Evolutionary conservation across 2,329 filamentous ascomycete genomes (phyloP).

Genomic region (Pseudogymnoascus sp.): DNA sequence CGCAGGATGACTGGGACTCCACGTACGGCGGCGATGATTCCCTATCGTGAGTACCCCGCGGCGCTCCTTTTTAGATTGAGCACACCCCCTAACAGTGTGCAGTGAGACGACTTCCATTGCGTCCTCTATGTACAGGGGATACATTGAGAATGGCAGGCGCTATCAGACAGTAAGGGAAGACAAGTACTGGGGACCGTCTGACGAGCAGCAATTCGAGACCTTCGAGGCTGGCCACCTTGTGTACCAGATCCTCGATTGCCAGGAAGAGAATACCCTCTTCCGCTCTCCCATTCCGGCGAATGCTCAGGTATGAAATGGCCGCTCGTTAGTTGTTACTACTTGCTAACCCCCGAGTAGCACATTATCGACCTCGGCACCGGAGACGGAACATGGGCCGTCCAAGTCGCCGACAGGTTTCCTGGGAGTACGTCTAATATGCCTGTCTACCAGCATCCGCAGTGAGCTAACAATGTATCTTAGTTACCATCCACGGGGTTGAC

Average conservation of each 20-base stretch:
- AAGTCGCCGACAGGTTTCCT: slow-evolving; percentile 18
- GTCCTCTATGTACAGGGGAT: slow-evolving; percentile 20
- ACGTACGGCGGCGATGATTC: slow-evolving; percentile 4
- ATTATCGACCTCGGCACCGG: slow-evolving; percentile 22
- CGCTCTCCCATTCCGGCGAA: slow-evolving; percentile 14
- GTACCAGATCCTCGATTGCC: slow-evolving; percentile 16
- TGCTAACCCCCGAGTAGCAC: slow-evolving; percentile 10
- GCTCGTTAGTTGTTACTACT: background rate
- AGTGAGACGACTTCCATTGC: slow-evolving; percentile 23
- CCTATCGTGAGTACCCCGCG: background rate
- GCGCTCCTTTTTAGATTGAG: background rate
- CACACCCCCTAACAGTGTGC: background rate
- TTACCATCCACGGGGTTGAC: slow-evolving; percentile 20
- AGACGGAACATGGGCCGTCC: slow-evolving; percentile 20
- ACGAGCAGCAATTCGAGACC: slow-evolving; percentile 21
- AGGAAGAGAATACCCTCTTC: slow-evolving; percentile 17
- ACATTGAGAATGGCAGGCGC: slow-evolving; percentile 22
- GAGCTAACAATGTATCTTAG: background rate
- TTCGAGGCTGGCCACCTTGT: slow-evolving; percentile 20
- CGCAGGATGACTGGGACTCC: slow-evolving; percentile 8
- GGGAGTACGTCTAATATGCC: background rate
- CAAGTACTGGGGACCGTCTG: slow-evolving; percentile 15
- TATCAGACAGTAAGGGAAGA: slow-evolving; percentile 19
- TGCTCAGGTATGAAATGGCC: background rate
- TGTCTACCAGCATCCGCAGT: background rate